phyloP scores from a whole-genome alignment of 331 rosid species.

The Malus hybrid region DNA sequence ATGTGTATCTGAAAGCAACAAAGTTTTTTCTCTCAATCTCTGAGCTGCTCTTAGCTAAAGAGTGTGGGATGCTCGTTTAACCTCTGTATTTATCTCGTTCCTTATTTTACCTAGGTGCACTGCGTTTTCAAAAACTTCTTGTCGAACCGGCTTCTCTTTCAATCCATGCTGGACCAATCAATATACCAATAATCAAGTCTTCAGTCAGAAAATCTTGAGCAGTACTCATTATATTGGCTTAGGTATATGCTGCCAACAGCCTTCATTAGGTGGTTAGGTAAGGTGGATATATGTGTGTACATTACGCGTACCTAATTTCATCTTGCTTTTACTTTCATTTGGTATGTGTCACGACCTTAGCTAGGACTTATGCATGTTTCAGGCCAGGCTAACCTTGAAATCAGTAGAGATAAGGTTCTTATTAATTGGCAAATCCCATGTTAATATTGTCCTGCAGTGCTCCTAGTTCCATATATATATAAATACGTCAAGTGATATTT shows the following conservation, averaged over 20 bases:
- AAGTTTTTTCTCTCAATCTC: too few species aligned
- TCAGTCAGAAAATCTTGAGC: not conserved
- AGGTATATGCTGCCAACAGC: not conserved
- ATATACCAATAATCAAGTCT: too few species aligned
- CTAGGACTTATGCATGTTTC: not conserved
- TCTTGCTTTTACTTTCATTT: not conserved
- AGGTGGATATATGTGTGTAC: not conserved
- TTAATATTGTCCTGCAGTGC: not conserved
- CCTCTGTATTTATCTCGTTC: too few species aligned
- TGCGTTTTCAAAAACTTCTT: too few species aligned
- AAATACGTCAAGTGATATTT: not conserved
- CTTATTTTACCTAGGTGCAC: too few species aligned
- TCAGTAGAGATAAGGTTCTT: not conserved
- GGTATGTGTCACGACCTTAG: not conserved
- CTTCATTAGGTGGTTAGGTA: not conserved
- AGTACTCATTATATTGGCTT: not conserved
- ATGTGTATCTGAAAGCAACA: too few species aligned
- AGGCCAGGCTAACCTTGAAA: not conserved
- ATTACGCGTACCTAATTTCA: not conserved
- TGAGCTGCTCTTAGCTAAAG: too few species aligned
- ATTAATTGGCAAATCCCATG: not conserved
- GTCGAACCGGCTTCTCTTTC: too few species aligned
- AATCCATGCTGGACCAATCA: too few species aligned
- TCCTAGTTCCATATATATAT: not conserved
- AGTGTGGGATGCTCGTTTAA: too few species aligned